Percentiles rank a stretch among this genome's conserved stretches.
Conservation (phyloP, 371 early-diverging fungal species). For the Saksenaea vasiformis region DNA sequence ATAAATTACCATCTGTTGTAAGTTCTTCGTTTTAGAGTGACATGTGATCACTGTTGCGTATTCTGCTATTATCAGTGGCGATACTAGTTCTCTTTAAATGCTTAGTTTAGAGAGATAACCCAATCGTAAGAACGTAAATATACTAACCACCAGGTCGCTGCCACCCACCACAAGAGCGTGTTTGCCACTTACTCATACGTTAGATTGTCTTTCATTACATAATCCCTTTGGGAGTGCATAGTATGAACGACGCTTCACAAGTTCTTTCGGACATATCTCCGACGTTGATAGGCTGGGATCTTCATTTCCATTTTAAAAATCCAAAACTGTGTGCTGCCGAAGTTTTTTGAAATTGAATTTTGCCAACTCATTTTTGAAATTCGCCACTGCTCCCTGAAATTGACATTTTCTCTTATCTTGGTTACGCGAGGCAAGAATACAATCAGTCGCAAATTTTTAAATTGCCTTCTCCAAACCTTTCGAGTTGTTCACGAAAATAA, state of each 20-base stretch:
- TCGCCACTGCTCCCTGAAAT: no score
- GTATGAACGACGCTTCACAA: conserved; percentile 70
- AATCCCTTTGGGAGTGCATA: conserved; percentile 90
- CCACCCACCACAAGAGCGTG: conserved; percentile 91
- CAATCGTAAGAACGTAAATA: no score
- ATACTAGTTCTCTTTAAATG: conserved; percentile 78
- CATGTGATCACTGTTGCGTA: conserved; percentile 91
- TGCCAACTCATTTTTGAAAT: no score
- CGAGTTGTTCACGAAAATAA: no score
- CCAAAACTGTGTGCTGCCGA: background rate
- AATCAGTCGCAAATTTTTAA: no score
- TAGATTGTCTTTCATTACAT: conserved; percentile 39
- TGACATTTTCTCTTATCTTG: no score
- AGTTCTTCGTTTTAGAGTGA: conserved; percentile 77
- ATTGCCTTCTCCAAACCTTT: no score
- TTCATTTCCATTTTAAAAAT: conserved; percentile 12
- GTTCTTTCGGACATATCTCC: conserved; percentile 79
- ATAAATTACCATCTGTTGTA: conserved; percentile 23
- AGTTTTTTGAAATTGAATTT: no score
- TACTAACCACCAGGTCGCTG: conserved; percentile 75
- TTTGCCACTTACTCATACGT: conserved; percentile 70
- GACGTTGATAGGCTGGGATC: conserved; percentile 86
- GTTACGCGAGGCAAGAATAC: no score
- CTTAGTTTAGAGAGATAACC: no score
- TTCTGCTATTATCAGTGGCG: conserved; percentile 68